Percentiles rank a stretch among this genome's conserved stretches.
These are phyloP conservation scores for Neofusicoccum kwambonambiense DNA, from an alignment of 2,329 filamentous ascomycete genomes.

Conservation along the genomic window DNA sequence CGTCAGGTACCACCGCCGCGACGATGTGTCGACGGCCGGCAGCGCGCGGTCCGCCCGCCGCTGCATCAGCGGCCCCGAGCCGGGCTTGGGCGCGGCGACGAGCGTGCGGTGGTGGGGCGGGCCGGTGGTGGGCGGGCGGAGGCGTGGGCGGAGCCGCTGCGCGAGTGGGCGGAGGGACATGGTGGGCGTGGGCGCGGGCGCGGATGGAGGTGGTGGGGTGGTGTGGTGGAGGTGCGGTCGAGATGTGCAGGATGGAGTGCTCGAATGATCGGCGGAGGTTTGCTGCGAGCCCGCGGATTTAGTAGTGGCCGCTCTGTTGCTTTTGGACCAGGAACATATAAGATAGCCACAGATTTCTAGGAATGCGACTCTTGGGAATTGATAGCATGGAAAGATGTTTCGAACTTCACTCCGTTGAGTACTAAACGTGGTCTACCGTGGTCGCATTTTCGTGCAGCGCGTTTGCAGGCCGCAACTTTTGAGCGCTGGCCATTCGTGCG, in stretches of 20 bases:
- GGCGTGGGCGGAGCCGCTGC: neutral
- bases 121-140: neutral
- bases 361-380: no score
- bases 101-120: conserved; percentile 16
- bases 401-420: neutral
- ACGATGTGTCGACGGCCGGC: neutral
- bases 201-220: neutral
- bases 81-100: conserved; percentile 18
- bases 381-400: no score
- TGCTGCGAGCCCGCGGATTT: neutral
- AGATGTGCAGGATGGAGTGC: neutral
- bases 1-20: conserved; percentile 42
- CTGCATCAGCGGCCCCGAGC: conserved; percentile 18
- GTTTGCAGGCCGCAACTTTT: neutral
- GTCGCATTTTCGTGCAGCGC: neutral
- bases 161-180: neutral
- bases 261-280: conserved; percentile 11
- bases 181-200: neutral
- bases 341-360: no score
- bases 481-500: neutral
- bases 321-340: neutral
- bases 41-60: conserved; percentile 21
- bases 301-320: neutral
- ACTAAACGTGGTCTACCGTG: no score
- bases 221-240: neutral